phyloP scores from a whole-genome alignment of 2,329 filamentous ascomycete species.

The Paecilomyces sp. region DNA sequence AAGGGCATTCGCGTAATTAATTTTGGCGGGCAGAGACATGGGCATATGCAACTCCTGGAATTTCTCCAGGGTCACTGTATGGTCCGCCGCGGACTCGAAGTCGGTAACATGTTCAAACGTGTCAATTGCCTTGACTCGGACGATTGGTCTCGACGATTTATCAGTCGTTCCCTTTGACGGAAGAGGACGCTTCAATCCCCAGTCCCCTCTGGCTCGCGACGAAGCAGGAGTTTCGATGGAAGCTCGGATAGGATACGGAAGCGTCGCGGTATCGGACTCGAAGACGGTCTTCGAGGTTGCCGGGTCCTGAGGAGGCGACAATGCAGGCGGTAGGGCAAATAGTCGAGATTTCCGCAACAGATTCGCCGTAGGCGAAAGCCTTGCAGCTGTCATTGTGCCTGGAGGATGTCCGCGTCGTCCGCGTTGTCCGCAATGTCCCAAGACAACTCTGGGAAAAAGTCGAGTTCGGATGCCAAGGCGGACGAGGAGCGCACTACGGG shows the following conservation, averaged over 20 bases:
- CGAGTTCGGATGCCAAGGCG: conserved; percentile 14
- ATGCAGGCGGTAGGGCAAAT: conserved; percentile 74
- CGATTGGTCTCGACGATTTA: conserved; percentile 61
- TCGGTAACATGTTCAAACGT: conserved; percentile 84
- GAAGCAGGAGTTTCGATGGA: conserved; percentile 69
- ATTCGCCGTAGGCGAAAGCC: conserved; percentile 53
- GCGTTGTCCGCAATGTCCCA: too few species aligned
- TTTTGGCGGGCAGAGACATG: conserved; percentile 46
- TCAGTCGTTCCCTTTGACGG: conserved; percentile 68
- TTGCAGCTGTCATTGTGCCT: conserved; percentile 36
- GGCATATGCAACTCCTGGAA: conserved; percentile 76
- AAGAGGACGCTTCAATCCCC: conserved; percentile 83
- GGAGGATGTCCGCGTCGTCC: conserved; percentile 10
- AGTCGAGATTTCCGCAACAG: conserved; percentile 81
- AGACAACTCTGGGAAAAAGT: conserved; percentile 21
- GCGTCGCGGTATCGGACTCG: conserved; percentile 63
- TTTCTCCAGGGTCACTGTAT: conserved; percentile 73
- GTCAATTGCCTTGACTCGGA: conserved; percentile 73
- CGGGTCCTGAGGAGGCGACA: conserved; percentile 54
- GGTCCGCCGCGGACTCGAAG: conserved; percentile 74
- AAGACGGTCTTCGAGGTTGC: conserved; percentile 42
- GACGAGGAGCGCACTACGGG: conserved; percentile 16
- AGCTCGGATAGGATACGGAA: conserved; percentile 72
- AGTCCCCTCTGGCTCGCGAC: conserved; percentile 73
- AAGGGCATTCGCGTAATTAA: conserved; percentile 22